Evolutionary conservation across 306 rosid genomes (phyloP).

Genomic region (Rosa multiflora): DNA sequence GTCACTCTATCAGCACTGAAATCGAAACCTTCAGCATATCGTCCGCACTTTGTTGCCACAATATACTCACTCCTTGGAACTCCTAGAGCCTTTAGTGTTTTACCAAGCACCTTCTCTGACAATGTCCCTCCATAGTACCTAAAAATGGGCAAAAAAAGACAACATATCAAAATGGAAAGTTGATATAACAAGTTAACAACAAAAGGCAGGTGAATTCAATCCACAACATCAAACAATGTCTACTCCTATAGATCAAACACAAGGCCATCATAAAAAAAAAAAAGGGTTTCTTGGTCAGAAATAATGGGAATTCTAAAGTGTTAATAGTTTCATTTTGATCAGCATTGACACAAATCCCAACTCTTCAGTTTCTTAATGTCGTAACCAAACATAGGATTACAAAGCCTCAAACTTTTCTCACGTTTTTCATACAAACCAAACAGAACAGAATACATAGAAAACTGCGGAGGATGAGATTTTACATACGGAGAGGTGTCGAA

Average conservation of each 20-base stretch:
- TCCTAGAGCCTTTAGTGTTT: constrained; percentile 62
- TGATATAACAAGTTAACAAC: not conserved
- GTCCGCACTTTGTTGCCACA: constrained; percentile 88
- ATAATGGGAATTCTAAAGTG: too few species aligned
- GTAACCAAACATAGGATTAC: too few species aligned
- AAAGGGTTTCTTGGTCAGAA: not conserved
- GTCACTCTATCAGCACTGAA: constrained; percentile 87
- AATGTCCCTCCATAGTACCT: constrained; percentile 84
- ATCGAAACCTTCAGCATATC: constrained; percentile 81
- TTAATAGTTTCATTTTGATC: too few species aligned
- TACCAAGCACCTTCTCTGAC: constrained; percentile 85
- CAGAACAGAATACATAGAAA: not conserved
- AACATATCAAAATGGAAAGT: not conserved
- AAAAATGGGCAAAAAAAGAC: not conserved
- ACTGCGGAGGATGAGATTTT: not conserved
- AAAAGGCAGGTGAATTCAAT: not conserved
- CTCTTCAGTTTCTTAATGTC: too few species aligned
- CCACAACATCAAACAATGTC: not conserved
- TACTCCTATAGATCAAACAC: not conserved
- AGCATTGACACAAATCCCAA: too few species aligned
- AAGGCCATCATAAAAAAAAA: not conserved
- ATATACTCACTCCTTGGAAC: constrained; percentile 72
- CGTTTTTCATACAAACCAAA: constrained; percentile 8
- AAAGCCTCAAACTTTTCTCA: too few species aligned
- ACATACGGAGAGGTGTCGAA: constrained; percentile 93